Percentiles rank a stretch among this genome's conserved stretches.
Conservation (phyloP, 2,329 filamentous ascomycete species). For the Grosmannia clavigera region DNA sequence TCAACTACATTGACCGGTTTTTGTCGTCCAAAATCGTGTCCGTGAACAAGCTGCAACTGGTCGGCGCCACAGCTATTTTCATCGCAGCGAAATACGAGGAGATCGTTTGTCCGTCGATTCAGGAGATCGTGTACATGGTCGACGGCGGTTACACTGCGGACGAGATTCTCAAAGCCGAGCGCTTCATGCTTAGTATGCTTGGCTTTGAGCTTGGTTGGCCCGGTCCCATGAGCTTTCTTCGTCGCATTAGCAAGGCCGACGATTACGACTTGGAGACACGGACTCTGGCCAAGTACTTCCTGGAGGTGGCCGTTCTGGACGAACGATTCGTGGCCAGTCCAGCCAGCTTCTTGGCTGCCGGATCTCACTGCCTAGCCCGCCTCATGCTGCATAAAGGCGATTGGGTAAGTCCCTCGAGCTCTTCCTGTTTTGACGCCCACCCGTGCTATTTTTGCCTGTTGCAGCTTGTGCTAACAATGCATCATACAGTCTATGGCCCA, state of each 20-base stretch:
- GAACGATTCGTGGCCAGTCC: slow-evolving; percentile 89
- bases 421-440: slow-evolving; percentile 22
- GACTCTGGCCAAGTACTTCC: slow-evolving; percentile 93
- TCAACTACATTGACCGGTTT: slow-evolving; percentile 97
- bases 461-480: neutral
- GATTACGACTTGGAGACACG: slow-evolving; percentile 94
- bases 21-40: slow-evolving; percentile 91
- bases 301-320: slow-evolving; percentile 95
- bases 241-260: slow-evolving; percentile 95
- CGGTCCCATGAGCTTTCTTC: slow-evolving; percentile 97
- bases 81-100: slow-evolving; percentile 98
- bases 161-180: slow-evolving; percentile 92
- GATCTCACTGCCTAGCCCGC: slow-evolving; percentile 82
- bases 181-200: slow-evolving; percentile 96
- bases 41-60: slow-evolving; percentile 85
- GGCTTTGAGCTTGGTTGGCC: slow-evolving; percentile 94
- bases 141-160: slow-evolving; percentile 80
- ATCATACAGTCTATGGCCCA: slow-evolving; percentile 58
- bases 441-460: neutral
- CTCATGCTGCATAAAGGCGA: slow-evolving; percentile 81
- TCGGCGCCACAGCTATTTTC: slow-evolving; percentile 90
- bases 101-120: slow-evolving; percentile 90
- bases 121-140: slow-evolving; percentile 98
- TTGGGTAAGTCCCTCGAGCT: slow-evolving; percentile 50
- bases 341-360: slow-evolving; percentile 82